Conservation (phyloP, 495 filamentous ascomycete genomes). For the Tuber magnatum region DNA sequence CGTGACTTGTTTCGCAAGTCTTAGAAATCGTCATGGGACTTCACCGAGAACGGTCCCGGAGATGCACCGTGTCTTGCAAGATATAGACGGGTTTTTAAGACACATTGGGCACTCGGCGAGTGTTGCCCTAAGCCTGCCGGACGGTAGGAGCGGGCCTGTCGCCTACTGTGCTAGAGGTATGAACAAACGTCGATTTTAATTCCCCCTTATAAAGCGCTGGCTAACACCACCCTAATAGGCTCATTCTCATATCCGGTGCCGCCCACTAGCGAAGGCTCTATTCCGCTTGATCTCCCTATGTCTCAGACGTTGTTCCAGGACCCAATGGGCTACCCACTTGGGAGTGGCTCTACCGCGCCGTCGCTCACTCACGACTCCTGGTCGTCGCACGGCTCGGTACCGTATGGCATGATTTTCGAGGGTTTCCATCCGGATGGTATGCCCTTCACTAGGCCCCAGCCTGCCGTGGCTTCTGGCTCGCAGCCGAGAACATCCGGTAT, state of each 20-base stretch:
- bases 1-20: not conserved
- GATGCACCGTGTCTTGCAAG: not conserved
- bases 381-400: not conserved
- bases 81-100: not conserved
- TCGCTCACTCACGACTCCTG: not conserved
- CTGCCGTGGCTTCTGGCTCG: not conserved
- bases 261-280: not conserved
- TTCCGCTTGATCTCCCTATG: not conserved
- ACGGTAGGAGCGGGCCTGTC: not conserved
- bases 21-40: not conserved
- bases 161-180: not conserved
- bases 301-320: not conserved
- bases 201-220: not conserved
- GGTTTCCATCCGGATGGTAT: not conserved
- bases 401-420: too few relatives aligned
- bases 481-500: not conserved
- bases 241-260: not conserved
- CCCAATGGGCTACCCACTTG: too few relatives aligned
- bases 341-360: not conserved
- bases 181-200: not conserved
- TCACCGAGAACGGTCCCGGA: not conserved
- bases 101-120: not conserved
- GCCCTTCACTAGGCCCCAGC: not conserved
- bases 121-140: not conserved
- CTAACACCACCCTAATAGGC: not conserved